These are phyloP conservation scores for Arxiozyma bovina DNA, from an alignment of 1,139 yeast species.

Conservation along the genomic window DNA sequence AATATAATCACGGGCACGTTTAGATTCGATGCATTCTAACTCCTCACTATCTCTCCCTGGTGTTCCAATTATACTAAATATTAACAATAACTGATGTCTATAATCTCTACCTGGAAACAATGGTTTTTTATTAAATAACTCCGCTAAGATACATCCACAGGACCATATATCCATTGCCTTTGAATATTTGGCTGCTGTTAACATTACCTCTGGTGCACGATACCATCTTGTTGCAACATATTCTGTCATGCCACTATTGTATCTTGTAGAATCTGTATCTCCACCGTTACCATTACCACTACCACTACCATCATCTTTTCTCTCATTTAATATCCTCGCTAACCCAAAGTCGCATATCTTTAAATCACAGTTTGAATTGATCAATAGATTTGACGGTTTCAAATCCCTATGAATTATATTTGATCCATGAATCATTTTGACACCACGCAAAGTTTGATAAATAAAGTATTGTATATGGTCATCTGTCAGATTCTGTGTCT, in stretches of 20 bases:
- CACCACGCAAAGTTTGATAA: slow-evolving; percentile 82
- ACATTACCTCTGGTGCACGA: slow-evolving; percentile 95
- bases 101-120: slow-evolving; percentile 92
- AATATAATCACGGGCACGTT: slow-evolving; percentile 81
- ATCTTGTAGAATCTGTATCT: slow-evolving; percentile 26
- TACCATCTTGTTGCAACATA: slow-evolving; percentile 98
- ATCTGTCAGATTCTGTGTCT: slow-evolving; percentile 76
- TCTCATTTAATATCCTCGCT: slow-evolving; percentile 43
- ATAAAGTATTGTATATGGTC: slow-evolving; percentile 91
- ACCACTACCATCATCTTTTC: slow-evolving; percentile 16
- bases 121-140: slow-evolving; percentile 79
- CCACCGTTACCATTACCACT: slow-evolving; percentile 13
- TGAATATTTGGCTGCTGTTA: slow-evolving; percentile 85
- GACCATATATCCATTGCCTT: slow-evolving; percentile 97
- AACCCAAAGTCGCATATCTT: slow-evolving; percentile 93
- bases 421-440: slow-evolving; percentile 84
- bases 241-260: slow-evolving; percentile 66
- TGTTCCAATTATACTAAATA: slow-evolving; percentile 84
- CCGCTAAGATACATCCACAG: slow-evolving; percentile 92
- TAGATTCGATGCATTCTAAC: slow-evolving; percentile 66
- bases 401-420: slow-evolving; percentile 88
- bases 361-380: slow-evolving; percentile 88
- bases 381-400: slow-evolving; percentile 78
- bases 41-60: slow-evolving; percentile 80
- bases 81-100: slow-evolving; percentile 78